Evolutionary conservation across 2,329 filamentous ascomycete genomes (phyloP), one percentile per base, ranked within the genome.

Genomic region (Verruconis gallopava): DNA sequence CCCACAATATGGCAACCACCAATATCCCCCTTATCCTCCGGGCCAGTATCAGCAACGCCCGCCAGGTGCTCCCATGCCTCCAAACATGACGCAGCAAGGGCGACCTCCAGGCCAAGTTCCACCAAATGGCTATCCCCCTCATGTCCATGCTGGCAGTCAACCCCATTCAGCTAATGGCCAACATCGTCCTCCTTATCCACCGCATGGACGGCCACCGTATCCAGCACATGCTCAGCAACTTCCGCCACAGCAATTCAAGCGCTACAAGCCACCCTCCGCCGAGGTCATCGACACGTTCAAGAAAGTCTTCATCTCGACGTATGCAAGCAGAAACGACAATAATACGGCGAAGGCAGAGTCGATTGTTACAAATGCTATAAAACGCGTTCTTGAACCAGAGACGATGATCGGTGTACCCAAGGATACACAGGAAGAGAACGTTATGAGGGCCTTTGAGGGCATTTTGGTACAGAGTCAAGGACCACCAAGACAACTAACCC

Each of bases 261-360:
- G 14, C 37, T 21, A 9, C 25, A 30, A 30, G 25, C 25, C 15
- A 5, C 37, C 37, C 18, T 21, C 15, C 13, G 15, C 28, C 9
- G 42, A 44, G 4, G 42, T 44, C 14, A 41, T 44, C 6, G 42
- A 44, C 30, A 44, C 42, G 14, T 44, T 44, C 37, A 44, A 30
- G 15, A 40, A 22, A 4, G 42, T 44, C 12, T 44, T 44, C 18
- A 35, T 36, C n/a, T 18, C 22, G 12, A 40, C 37, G 9, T 20
- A 28, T 17, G 15, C 34, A 13, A 36, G 30, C 33, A 25, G 35
- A 19, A 33, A 43, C 20, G 9, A 40, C 9, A 33, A 42, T 12
- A 25, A 28, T 6, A 21, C 6, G 13, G 37, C 15, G 13, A 35
- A 22, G 14, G 42, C 42, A 19, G 28, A 28, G 12, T 14, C 9